Conservation (phyloP, 164 flowering plant genomes). For the Amborella trichopoda region DNA sequence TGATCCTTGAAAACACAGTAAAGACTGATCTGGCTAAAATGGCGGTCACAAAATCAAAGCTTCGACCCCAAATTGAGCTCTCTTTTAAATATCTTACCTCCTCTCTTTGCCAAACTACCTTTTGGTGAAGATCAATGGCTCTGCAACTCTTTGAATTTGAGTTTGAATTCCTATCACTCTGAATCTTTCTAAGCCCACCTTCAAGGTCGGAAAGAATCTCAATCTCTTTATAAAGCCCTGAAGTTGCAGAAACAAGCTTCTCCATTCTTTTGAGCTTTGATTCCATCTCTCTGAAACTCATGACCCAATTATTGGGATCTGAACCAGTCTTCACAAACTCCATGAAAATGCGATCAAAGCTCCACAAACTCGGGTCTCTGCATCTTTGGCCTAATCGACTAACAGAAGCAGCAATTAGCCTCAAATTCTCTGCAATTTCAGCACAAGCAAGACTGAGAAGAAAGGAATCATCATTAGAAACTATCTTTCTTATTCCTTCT, state of each 20-base stretch:
- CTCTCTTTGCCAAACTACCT: conserved; percentile 52
- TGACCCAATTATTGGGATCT: conserved; percentile 39
- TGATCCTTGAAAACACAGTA: conserved; percentile 53
- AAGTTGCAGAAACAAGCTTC: conserved; percentile 34
- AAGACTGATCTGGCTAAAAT: conserved; percentile 44
- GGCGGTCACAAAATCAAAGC: conserved; percentile 38
- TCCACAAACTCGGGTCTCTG: conserved; percentile 21
- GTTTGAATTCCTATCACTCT: conserved; percentile 7
- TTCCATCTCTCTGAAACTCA: conserved; percentile 53
- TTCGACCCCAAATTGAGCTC: conserved; percentile 57
- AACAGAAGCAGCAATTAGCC: conserved; percentile 29
- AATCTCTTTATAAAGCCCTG: conserved; percentile 39
- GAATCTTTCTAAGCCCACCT: conserved; percentile 25
- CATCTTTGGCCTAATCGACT: conserved; percentile 33
- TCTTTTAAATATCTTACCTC: conserved; percentile 56
- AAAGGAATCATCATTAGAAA: conserved; percentile 72
- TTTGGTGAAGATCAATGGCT: conserved; percentile 54
- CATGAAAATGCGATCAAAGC: conserved; percentile 30
- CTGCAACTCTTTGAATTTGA: conserved; percentile 23
- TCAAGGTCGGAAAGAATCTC: conserved; percentile 49
- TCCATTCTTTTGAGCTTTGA: conserved; percentile 41
- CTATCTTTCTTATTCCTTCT: conserved; percentile 77
- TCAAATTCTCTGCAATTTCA: conserved; percentile 43
- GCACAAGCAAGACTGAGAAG: conserved; percentile 74
- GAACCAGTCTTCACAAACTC: conserved; percentile 47